Evolutionary conservation across 208 protist species (phyloP).

Genomic region (Porcisia deanei): DNA sequence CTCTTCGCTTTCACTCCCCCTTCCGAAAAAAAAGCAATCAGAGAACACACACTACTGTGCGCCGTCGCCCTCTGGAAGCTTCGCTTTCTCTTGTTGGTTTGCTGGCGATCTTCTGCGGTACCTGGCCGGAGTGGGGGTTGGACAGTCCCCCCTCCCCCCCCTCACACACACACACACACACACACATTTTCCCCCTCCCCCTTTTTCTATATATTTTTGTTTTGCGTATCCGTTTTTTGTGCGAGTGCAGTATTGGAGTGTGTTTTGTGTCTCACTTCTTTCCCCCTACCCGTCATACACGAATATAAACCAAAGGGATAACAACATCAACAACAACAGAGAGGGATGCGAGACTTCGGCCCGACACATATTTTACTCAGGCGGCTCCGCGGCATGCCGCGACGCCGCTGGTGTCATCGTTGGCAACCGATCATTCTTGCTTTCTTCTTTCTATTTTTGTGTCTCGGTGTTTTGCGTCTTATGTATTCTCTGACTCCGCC

Average conservation of each 20-base stretch:
- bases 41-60: too few species aligned
- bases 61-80: too few species aligned
- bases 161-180: background rate
- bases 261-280: too few species aligned
- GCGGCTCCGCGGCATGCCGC: constrained; percentile 7
- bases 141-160: background rate
- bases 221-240: too few species aligned
- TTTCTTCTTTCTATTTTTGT: background rate
- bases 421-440: background rate
- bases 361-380: background rate
- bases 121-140: background rate
- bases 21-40: too few species aligned
- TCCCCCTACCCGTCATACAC: too few species aligned
- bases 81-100: background rate
- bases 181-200: background rate
- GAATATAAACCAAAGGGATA: background rate
- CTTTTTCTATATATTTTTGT: background rate
- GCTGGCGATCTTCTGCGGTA: background rate
- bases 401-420: background rate
- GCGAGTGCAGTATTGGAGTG: too few species aligned
- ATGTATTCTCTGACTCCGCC: background rate
- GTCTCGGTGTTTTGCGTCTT: background rate
- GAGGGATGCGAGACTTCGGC: background rate
- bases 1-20: too few species aligned
- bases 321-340: background rate